Evolutionary conservation across 176 grass and related monocot genomes (phyloP).

Genomic region (Rhynchospora breviuscula): DNA sequence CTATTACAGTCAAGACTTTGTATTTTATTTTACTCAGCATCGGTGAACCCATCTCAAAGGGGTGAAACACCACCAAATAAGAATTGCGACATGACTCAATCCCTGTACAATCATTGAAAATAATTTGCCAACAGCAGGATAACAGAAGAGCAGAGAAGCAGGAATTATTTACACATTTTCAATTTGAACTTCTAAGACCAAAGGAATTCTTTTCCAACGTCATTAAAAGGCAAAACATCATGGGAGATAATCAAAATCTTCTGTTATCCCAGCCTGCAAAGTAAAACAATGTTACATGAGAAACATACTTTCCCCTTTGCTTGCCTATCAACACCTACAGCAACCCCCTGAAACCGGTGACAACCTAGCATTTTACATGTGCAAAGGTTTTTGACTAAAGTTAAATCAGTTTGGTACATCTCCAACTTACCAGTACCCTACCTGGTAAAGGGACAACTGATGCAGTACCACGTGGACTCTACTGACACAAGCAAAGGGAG

Average conservation of each 20-base stretch:
- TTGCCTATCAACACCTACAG: neutral
- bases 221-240: neutral
- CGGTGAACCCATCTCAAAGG: neutral
- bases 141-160: neutral
- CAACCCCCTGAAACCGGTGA: neutral
- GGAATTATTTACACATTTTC: neutral
- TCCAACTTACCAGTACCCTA: neutral
- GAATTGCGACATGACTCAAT: neutral
- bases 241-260: constrained; percentile 80
- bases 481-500: neutral
- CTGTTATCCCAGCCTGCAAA: constrained; percentile 76
- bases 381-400: neutral
- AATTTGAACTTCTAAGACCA: neutral
- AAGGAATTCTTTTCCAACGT: neutral
- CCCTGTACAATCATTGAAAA: too few species aligned
- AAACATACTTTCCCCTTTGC: neutral
- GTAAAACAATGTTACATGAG: neutral
- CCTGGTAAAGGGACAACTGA: neutral
- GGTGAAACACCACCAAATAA: neutral
- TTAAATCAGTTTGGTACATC: neutral
- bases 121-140: neutral
- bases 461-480: neutral
- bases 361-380: neutral
- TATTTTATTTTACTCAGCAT: neutral
- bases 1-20: neutral